Base-by-base conservation (phyloP, 2,329 filamentous ascomycete genomes). In the Cladosporium sp. region DNA sequence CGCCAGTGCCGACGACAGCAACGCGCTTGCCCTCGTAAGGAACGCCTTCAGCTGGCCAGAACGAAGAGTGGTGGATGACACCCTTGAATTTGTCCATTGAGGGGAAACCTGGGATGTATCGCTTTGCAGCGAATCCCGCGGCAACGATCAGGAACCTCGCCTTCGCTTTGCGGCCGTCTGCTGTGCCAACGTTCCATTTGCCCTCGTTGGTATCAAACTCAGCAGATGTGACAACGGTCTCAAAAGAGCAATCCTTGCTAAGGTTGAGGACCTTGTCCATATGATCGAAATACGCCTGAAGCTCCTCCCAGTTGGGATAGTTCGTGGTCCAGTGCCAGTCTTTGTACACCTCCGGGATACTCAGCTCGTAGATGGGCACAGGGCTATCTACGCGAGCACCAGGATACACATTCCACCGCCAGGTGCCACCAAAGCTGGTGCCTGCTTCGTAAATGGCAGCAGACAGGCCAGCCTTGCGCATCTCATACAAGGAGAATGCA, bases 1-100 rank as follows among this genome's bases (percentile, higher is more conserved):
- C 79, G 1, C 83, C 83, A 0, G 82, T 85, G 10, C 84, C 83
- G 33, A 86, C 79, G 52, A 86, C 76, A 13, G 77, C 83, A 46
- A 80, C 76, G 14, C 76, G 74, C 64, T 86, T 86, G 43, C 75
- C 75, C 40, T 73, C 73, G 28, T 82, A 74, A 48, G 79, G 72
- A n/a, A 85, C 71, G 4, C 77, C 72, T 40, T 64, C 55, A 13
- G 62, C 59, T 1, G 72, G 70, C 72, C 72, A 75, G 40, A 66
- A 67, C 4, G 68, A 66, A 9, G 69, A 70, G 60, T 76, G 73
- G 28, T 66, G 66, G 10, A 83, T 74, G 13, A 74, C 65, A 16
- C 83, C 83, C 52, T 80, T 74, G 72, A 83, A 86, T 28, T 72
- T 75, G 16, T 81, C 74, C 56, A 84, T 74, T 10, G 82, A 81